Evolutionary conservation across 2,329 filamentous ascomycete species (phyloP).

Genomic region (Penicillium sp.): DNA sequence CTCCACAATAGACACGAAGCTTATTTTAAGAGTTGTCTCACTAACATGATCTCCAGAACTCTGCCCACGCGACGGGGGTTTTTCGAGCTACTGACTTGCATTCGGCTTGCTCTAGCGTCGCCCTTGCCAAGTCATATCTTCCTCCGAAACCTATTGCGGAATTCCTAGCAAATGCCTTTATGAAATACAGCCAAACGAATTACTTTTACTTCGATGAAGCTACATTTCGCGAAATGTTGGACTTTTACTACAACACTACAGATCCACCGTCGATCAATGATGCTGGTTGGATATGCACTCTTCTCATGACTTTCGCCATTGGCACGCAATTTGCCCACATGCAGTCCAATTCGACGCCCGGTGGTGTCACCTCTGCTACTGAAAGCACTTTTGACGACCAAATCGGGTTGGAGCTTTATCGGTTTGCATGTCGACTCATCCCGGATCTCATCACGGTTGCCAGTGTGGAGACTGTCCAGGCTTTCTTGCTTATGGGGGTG

Average conservation of each 20-base stretch:
- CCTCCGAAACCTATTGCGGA: not conserved
- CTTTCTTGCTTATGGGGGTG: constrained; percentile 43
- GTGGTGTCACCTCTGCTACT: not conserved
- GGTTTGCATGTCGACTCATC: constrained; percentile 56
- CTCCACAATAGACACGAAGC: not conserved
- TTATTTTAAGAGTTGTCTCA: not conserved
- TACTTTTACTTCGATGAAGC: constrained; percentile 1
- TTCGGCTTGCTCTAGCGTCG: not conserved
- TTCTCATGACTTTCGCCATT: constrained; percentile 45
- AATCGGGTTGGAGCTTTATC: not conserved
- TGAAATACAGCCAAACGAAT: not conserved
- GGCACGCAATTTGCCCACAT: constrained; percentile 47
- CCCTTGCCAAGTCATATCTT: not conserved
- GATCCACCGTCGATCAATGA: constrained; percentile 30
- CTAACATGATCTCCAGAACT: not conserved
- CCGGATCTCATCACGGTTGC: constrained; percentile 60
- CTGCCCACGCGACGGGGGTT: not conserved
- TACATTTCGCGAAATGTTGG: not conserved
- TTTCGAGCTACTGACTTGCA: not conserved
- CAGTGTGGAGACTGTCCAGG: constrained; percentile 62
- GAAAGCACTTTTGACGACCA: not conserved
- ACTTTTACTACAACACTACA: not conserved
- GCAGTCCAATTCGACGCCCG: constrained; percentile 28
- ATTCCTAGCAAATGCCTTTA: not conserved
- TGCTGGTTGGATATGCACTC: constrained; percentile 39